phyloP scores from a whole-genome alignment of 2,329 filamentous ascomycete genomes.

The Penicillium sumatraense region DNA sequence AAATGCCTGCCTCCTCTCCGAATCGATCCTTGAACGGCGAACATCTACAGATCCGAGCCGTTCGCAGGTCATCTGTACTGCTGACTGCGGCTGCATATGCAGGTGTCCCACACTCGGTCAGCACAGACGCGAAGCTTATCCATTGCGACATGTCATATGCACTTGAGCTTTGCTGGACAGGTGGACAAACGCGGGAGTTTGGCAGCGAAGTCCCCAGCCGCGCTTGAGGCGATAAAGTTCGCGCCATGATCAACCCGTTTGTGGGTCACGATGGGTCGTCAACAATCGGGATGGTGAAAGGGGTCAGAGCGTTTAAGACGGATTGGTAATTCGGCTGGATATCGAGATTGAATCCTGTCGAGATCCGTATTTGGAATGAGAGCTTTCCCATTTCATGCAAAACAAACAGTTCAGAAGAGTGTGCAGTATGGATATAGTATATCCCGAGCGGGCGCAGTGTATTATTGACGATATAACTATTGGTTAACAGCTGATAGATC shows the following conservation, averaged over 20 bases:
- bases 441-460: too few relatives aligned
- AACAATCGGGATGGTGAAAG: slow-evolving; percentile 3
- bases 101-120: neutral
- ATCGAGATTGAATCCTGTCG: slow-evolving; percentile 13
- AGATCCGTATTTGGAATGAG: neutral
- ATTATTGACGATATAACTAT: too few relatives aligned
- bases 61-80: neutral
- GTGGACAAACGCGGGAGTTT: neutral
- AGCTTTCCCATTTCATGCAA: neutral
- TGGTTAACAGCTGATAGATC: neutral
- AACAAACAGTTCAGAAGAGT: neutral
- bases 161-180: neutral
- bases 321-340: slow-evolving; percentile 14
- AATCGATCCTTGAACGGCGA: slow-evolving; percentile 2
- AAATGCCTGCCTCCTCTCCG: neutral
- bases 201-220: neutral
- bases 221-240: slow-evolving; percentile 10
- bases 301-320: slow-evolving; percentile 15
- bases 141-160: slow-evolving; percentile 6
- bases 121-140: slow-evolving; percentile 3
- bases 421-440: neutral
- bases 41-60: neutral
- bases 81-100: slow-evolving; percentile 9
- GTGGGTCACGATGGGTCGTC: slow-evolving; percentile 5
- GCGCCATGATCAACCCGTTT: slow-evolving; percentile 9